Evolutionary conservation across 2,329 filamentous ascomycete genomes (phyloP).

Genomic region (Colletotrichum endophyticum): DNA sequence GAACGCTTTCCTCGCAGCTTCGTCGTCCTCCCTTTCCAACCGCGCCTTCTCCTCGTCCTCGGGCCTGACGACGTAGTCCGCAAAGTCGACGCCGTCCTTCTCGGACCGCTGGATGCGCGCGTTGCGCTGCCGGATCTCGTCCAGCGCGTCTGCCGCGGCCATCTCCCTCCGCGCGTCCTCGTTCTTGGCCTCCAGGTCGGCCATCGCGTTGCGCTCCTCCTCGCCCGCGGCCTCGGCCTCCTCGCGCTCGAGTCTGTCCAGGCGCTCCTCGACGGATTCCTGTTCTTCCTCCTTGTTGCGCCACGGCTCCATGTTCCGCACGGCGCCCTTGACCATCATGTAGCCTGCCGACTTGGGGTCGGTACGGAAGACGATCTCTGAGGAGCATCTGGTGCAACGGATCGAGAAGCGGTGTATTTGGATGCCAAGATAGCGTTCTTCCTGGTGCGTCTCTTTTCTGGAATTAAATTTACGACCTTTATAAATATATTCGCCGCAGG

Average conservation of each 20-base stretch:
- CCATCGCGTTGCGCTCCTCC: constrained; percentile 88
- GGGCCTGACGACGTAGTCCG: constrained; percentile 55
- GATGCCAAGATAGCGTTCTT: constrained; percentile 88
- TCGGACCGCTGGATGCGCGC: constrained; percentile 81
- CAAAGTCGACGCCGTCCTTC: constrained; percentile 68
- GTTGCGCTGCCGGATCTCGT: constrained; percentile 92
- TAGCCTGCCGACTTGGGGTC: constrained; percentile 97
- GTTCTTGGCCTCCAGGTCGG: constrained; percentile 92
- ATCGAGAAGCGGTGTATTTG: constrained; percentile 85
- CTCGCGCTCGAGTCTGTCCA: constrained; percentile 83
- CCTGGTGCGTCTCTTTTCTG: constrained; percentile 85
- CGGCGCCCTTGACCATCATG: constrained; percentile 78
- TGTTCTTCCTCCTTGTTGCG: constrained; percentile 64
- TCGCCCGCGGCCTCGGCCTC: constrained; percentile 66
- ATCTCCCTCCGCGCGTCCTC: constrained; percentile 93
- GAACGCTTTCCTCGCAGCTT: constrained; percentile 81
- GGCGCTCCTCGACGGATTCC: constrained; percentile 85
- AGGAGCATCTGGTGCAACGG: constrained; percentile 76
- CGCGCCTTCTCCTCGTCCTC: constrained; percentile 65
- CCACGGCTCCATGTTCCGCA: constrained; percentile 95
- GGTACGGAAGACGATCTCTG: constrained; percentile 86
- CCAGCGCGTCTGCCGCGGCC: constrained; percentile 93
- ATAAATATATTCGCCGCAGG: constrained; percentile 80
- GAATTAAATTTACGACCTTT: constrained; percentile 96
- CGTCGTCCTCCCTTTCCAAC: constrained; percentile 82